Conservation (phyloP, 306 rosid species). For the Cicer arietinum region DNA sequence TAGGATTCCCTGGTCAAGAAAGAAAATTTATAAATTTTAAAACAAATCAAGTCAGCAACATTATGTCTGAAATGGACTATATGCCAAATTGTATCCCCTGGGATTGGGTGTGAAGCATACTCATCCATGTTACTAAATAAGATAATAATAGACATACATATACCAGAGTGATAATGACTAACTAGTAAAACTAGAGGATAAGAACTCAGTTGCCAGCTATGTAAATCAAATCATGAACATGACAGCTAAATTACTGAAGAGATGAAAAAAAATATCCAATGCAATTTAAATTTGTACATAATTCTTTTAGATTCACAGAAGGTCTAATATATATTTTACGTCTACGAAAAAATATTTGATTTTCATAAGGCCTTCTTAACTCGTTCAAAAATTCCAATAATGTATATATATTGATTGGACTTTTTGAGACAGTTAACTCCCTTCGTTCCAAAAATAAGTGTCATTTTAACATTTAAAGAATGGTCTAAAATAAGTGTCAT, state of each 20-base stretch:
- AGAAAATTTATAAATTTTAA: conserved; percentile 17
- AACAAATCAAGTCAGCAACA: conserved; percentile 4
- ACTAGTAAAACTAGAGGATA: conserved; percentile 35
- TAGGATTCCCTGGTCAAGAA: conserved; percentile 78
- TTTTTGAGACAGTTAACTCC: background rate
- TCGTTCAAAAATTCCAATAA: background rate
- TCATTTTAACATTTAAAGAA: too few relatives aligned
- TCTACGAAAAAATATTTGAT: background rate
- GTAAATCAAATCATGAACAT: conserved; percentile 39
- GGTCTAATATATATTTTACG: background rate
- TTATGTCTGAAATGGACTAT: conserved; percentile 10
- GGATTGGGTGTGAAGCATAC: conserved; percentile 12
- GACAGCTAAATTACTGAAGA: background rate
- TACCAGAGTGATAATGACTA: conserved; percentile 16
- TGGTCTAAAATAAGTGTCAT: too few relatives aligned
- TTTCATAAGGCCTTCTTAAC: background rate
- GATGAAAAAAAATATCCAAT: background rate
- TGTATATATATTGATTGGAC: background rate
- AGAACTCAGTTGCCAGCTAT: conserved; percentile 5
- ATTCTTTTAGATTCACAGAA: background rate
- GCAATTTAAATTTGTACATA: background rate
- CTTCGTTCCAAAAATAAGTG: too few relatives aligned
- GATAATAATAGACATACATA: conserved; percentile 12
- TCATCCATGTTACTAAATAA: conserved; percentile 24
- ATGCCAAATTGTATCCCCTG: background rate